Base-by-base conservation (phyloP, 1,284 basidiomycete genomes). In the Trametes pubescens region DNA sequence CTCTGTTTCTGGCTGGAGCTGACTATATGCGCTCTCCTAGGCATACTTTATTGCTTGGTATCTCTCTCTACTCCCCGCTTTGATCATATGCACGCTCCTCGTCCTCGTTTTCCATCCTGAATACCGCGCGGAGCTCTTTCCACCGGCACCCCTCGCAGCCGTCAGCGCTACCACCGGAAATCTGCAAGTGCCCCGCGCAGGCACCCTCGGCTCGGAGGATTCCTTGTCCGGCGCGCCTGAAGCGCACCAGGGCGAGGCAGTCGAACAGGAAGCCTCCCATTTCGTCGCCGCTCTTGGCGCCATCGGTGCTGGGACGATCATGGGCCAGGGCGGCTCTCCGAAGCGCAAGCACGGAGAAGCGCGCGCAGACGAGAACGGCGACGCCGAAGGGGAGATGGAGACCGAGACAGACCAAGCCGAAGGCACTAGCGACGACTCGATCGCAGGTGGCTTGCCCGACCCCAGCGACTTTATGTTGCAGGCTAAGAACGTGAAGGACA, bases 91-190 rank as follows among this genome's bases (percentile, higher is more conserved):
- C 26, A 79, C 81, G 52, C 52, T 82, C 10, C 72, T 80, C 21
- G 71, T 80, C 5, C 73, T 87, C 46, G 75, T 83, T 48, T 74
- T 82, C 62, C 80, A 81, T 64, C 83, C 84, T 0, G 74, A 75
- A 8, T 78, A 80, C 1, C 75, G 85, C 51, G 62, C 72, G 16
- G 65, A 76, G 35, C 76, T 86, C 35, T 87, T 87, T 76, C 86
- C 85, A 5, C 79, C 81, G n/a, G 81, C 79, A 4, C 80, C 80
- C 0, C 67, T 81, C 14, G 75, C 80, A 14, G 73, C 77, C 6
- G 74, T 81, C 60, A 72, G 70, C 48, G 69, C 67, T 0, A 64
- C 62, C 2, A 64, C 70, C 1, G 76, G 75, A 8, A 74, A 74
- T 48, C 47, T 76, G 2, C 74, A 76, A 44, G 67, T 66, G 9